These are phyloP conservation scores for Chalaropsis ovoidea DNA, from an alignment of 2,329 filamentous ascomycete genomes.

Conservation along the genomic window DNA sequence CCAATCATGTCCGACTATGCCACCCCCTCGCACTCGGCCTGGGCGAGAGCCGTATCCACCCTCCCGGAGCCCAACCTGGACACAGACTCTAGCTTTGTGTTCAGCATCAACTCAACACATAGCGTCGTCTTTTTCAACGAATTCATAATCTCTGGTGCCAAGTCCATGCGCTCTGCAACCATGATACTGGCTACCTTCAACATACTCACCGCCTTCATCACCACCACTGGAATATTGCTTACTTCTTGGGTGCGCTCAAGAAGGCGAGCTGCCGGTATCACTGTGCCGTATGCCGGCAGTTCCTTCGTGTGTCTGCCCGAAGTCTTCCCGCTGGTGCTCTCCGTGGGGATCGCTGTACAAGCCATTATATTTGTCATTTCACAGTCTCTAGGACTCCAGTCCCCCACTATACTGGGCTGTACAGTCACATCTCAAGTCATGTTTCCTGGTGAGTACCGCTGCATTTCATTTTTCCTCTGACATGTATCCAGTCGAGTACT, in stretches of 20 bases:
- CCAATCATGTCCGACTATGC: constrained; percentile 19
- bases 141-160: constrained; percentile 44
- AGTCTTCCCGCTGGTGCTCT: constrained; percentile 47
- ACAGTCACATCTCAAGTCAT: constrained; percentile 46
- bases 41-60: constrained; percentile 18
- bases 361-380: constrained; percentile 47
- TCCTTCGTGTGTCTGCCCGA: constrained; percentile 41
- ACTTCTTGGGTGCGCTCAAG: constrained; percentile 43
- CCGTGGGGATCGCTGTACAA: constrained; percentile 48
- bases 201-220: constrained; percentile 46
- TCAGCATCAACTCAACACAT: constrained; percentile 37
- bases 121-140: constrained; percentile 38
- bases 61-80: constrained; percentile 7
- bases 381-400: constrained; percentile 46
- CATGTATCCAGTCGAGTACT: background rate
- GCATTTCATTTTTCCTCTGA: background rate
- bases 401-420: constrained; percentile 44
- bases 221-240: constrained; percentile 47
- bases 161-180: constrained; percentile 50
- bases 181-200: constrained; percentile 54
- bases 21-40: constrained; percentile 6
- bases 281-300: constrained; percentile 32
- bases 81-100: constrained; percentile 26
- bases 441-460: constrained; percentile 44
- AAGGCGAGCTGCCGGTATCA: constrained; percentile 31